Conservation (phyloP, 805 yeast genomes). For the Ogataea nonfermentans region DNA sequence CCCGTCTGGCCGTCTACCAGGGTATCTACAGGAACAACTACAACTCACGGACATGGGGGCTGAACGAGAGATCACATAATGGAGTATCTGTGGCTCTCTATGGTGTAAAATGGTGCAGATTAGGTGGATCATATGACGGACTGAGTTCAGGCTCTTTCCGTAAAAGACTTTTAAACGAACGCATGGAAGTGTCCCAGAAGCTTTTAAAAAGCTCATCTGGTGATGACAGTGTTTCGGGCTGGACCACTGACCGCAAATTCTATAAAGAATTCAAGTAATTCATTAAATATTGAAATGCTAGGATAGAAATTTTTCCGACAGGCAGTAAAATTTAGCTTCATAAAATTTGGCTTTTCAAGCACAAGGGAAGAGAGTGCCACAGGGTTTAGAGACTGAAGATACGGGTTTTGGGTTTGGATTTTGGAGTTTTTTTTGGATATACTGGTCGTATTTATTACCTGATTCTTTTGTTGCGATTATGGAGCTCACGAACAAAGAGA, state of each 20-base stretch:
- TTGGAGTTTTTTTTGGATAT: too few relatives aligned
- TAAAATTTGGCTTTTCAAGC: too few relatives aligned
- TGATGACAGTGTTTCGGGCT: slow-evolving; percentile 15
- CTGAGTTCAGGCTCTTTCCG: slow-evolving; percentile 19
- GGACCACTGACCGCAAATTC: slow-evolving; percentile 15
- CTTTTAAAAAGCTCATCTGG: slow-evolving; percentile 5
- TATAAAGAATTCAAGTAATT: slow-evolving; percentile 14
- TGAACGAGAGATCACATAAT: slow-evolving; percentile 50
- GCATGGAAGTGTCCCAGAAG: slow-evolving; percentile 18
- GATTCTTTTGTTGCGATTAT: too few relatives aligned
- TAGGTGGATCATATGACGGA: slow-evolving; percentile 25
- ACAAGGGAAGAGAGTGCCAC: too few relatives aligned
- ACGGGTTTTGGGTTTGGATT: too few relatives aligned
- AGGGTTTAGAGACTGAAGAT: too few relatives aligned
- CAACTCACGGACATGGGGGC: slow-evolving; percentile 71
- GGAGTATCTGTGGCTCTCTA: slow-evolving; percentile 73
- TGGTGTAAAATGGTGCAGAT: slow-evolving; percentile 47
- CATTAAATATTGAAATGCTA: background rate
- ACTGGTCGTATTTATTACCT: too few relatives aligned
- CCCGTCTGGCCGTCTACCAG: slow-evolving; percentile 59
- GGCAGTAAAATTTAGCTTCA: background rate
- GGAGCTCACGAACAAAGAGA: background rate
- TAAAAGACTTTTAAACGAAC: slow-evolving; percentile 24
- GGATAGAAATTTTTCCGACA: background rate
- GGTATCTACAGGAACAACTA: slow-evolving; percentile 70